Evolutionary conservation across 768 basidiomycete species (phyloP).

Genomic region (Crucibulum laeve): DNA sequence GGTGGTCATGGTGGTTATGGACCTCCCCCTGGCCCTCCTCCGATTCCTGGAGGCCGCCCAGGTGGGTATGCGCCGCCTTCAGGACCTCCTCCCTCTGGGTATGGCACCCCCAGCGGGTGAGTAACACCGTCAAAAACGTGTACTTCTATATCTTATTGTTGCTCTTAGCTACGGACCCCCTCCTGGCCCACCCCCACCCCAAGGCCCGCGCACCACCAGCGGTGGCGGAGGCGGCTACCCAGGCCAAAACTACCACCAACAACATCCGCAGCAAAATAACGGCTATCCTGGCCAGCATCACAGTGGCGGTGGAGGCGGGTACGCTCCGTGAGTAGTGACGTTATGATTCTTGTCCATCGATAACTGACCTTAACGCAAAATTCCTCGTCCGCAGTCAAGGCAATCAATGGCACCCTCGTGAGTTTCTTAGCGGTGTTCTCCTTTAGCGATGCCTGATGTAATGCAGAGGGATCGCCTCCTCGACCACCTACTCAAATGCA

Average conservation of each 20-base stretch:
- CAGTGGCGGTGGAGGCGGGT: no score
- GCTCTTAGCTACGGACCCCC: no score
- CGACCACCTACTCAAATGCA: constrained; percentile 56
- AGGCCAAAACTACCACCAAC: constrained; percentile 12
- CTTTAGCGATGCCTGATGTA: constrained; percentile 7
- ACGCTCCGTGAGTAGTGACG: neutral
- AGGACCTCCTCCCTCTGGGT: constrained; percentile 8
- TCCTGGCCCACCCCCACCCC: no score
- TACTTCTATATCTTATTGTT: no score
- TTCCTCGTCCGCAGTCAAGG: constrained; percentile 11
- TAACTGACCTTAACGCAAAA: neutral
- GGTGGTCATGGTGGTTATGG: constrained; percentile 16
- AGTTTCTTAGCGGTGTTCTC: constrained; percentile 1
- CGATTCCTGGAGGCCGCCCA: constrained; percentile 8
- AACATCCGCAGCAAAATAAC: constrained; percentile 11
- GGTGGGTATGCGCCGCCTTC: constrained; percentile 14
- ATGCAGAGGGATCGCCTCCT: constrained; percentile 35
- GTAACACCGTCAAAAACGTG: no score
- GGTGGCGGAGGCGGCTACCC: constrained; percentile 5
- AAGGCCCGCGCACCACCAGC: no score
- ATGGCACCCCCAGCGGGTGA: no score
- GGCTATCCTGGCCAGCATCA: constrained; percentile 16
- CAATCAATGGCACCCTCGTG: constrained; percentile 16
- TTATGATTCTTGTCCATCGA: neutral
- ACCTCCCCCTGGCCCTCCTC: constrained; percentile 21